Conservation (phyloP, 805 yeast species). For the Yarrowia deformans region DNA sequence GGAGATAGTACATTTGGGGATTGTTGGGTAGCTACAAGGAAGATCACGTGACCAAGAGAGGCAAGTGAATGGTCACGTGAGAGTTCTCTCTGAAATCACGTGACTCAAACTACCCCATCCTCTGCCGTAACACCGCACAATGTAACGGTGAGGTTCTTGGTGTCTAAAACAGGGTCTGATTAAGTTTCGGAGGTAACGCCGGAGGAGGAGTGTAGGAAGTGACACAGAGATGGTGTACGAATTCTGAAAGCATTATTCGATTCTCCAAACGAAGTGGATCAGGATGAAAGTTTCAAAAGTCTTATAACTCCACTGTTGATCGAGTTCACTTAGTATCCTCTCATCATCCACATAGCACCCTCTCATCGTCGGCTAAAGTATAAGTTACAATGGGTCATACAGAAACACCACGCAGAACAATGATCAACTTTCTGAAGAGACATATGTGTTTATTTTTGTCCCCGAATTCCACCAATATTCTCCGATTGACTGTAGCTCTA, state of each 20-base stretch:
- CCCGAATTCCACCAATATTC: background rate
- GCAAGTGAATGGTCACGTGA: background rate
- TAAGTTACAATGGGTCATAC: background rate
- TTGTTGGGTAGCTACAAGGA: too few species aligned
- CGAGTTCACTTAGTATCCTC: background rate
- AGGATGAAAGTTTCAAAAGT: too few species aligned
- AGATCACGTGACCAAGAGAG: too few species aligned
- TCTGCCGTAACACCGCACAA: background rate
- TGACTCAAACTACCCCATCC: background rate
- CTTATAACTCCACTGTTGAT: background rate
- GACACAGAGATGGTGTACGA: too few species aligned
- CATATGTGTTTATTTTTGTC: background rate
- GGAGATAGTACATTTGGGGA: background rate
- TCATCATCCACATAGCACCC: too few species aligned
- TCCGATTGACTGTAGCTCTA: background rate
- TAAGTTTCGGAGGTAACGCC: background rate
- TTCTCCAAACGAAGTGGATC: too few species aligned
- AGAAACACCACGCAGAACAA: background rate
- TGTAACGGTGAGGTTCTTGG: constrained; percentile 9
- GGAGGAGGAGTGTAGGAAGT: background rate
- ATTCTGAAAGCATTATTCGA: too few species aligned
- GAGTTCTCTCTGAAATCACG: background rate
- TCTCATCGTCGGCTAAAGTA: background rate
- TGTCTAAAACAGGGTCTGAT: background rate
- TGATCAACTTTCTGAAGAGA: background rate